Base-by-base conservation (phyloP, 1,139 yeast genomes). In the Candida gigantensis region DNA sequence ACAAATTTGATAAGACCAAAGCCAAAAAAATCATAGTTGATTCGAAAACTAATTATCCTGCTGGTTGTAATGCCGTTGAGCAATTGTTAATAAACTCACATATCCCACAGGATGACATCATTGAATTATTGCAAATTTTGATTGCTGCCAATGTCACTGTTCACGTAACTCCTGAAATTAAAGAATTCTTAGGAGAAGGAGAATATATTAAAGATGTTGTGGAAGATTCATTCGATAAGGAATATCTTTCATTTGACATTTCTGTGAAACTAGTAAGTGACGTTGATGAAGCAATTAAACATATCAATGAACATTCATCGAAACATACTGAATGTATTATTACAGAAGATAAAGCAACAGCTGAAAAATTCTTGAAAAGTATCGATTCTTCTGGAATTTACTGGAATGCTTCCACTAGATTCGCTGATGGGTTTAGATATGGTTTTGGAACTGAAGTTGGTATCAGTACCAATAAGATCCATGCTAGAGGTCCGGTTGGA, bases 391-490 rank as follows among this genome's bases (percentile, higher is more conserved):
- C 97, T 3, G 97, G 97, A 39, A 96, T 92, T n/a, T 94, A 88
- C 67, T 90, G 97, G 97, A 94, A 94, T 57, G 90, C 95, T 35
- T 85, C 96, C 7, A 88, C 97, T 2, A 74, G 99, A 55, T 94
- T 94, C 64, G 97, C 98, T 7, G 99, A 94, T 62, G 99, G 99
- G 2, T 92, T 88, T 71, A 78, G 98, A 57, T 94, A 89, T 56
- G 99, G 99, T 0, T 92, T 94, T 57, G 99, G 99, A 36, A 84
- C 98, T 6, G 99, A 94, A 61, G 98, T 94, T 19, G 99, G 99
- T 27, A 90, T 94, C 43, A 84, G 96, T 42, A 94, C 98, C 32
- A 89, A 90, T 57, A 92, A 92, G 60, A 88, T 94, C 47, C 98
- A 94, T 57, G 96, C 98, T 10, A 77, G 98, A 52, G 99, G 99